Evolutionary conservation across 2,329 filamentous ascomycete genomes (phyloP).

Genomic region (Ophiosphaerella herpotricha): DNA sequence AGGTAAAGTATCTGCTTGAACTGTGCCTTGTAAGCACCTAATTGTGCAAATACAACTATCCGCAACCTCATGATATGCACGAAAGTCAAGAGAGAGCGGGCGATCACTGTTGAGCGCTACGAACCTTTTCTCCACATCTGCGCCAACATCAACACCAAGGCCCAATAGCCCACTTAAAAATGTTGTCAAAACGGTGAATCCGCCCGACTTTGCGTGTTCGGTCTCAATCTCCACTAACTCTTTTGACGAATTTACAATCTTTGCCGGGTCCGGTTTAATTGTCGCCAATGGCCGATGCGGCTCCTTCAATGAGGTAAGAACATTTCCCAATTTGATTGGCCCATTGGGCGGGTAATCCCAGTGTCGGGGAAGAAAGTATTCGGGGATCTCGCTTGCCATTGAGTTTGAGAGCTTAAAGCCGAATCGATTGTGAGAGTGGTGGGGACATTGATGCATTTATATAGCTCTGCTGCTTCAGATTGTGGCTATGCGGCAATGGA

Average conservation of each 20-base stretch:
- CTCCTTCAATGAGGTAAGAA: background rate
- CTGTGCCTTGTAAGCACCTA: background rate
- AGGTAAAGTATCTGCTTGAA: background rate
- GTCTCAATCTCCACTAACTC: background rate
- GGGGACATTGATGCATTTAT: no score
- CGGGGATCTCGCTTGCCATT: background rate
- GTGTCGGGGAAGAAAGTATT: background rate
- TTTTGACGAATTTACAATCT: background rate
- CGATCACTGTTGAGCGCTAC: background rate
- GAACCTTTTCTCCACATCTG: slow-evolving; percentile 1
- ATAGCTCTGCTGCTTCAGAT: no score
- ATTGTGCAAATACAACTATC: no score
- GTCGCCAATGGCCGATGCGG: background rate
- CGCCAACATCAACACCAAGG: background rate
- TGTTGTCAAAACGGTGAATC: background rate
- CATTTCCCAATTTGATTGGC: background rate
- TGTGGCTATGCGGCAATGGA: no score
- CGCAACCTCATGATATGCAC: no score
- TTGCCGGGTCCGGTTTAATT: background rate
- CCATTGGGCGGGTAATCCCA: slow-evolving; percentile 1
- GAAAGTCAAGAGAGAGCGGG: no score
- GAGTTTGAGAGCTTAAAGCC: background rate
- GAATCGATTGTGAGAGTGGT: no score
- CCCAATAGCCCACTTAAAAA: background rate
- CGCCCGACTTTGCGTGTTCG: background rate